Evolutionary conservation across 768 basidiomycete species (phyloP), one percentile per base, ranked within the genome.

Genomic region (Tricholoma sp.): DNA sequence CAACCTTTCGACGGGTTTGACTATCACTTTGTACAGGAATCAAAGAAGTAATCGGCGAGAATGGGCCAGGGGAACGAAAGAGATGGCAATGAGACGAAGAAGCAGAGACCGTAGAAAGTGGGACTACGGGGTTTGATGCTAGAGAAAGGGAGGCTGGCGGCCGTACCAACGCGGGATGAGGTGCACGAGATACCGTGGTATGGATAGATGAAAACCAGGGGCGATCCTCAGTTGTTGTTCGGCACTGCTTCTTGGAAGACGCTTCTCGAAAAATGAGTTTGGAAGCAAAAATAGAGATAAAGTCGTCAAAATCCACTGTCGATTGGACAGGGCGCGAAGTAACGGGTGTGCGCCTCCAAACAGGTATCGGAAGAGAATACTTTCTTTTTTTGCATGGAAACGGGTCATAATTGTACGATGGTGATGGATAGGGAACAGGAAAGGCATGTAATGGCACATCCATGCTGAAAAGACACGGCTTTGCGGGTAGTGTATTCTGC

Each of bases 281-380:
- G 4, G 36, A 48, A 5, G 41, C 32, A 37, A 62, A 60, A 1
- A 58, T 57, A 0, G 45, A 1, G 18, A 60, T 28, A 12, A 62
- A 36, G 1, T 49, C 52, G 9, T 62, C n/a, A 12, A 61, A 51
- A 6, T 62, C 32, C 2, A 52, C 0, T 6, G n/a, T 1, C 3
- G 36, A 32, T 17, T 50, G 42, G 3, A 0, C 7, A 34, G 47
- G 47, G 20, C 41, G 48, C 0, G 49, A 32, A 2, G 52, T 31
- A 41, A 68, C 54, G 10, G 70, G 65, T 34, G 34, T 63, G 12
- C 74, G 71, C 28, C 11, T 44, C 75, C 75, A 76, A 12, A 53
- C 39, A 13, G 72, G 70, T 0, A 64, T n/a, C 8, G 73, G 62
- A 53, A 73, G 71, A 10, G 24, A 62, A 32, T 60, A 67, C 6